Base-by-base conservation (phyloP, 148 eudicot species). In the Rhododendron molle region DNA sequence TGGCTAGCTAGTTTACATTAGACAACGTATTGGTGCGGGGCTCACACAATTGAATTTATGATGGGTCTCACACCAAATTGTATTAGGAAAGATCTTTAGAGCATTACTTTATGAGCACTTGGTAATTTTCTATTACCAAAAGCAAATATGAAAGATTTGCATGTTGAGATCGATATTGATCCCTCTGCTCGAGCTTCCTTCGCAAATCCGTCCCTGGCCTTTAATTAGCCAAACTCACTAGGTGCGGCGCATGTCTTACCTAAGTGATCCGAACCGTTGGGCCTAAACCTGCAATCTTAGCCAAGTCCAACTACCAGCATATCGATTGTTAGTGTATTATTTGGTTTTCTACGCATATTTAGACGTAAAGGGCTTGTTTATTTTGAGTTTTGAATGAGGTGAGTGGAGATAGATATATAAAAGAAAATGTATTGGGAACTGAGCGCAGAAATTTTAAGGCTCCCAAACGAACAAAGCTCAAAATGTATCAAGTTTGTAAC, bases 191-290 rank as follows among this genome's bases (percentile, higher is more conserved):
- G 11, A 60, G 69, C 23, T 60, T 60, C 1, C 18, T 52, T 52
- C 56, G 14, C 56, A 52, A 52, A 20, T 14, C 56, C 18, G 4
- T 0, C 5, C 1, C 16, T 0, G 16, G 56, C 18, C 73, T 67
- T 28, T 67, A 23, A 50, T 14, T 50, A 50, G 21, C n/a, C 67
- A 7, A 60, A 60, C n/a, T 60, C 67, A 60, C 21, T 60, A 6
- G 26, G 28, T 20, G n/a, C 0, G 69, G 26, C 0, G 0, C 12
- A 0, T 60, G 12, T 1, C 28, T 8, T 0, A 4, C 7, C 2
- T 1, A 7, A 60, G 10, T 7, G 10, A 60, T 54, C 58, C 1
- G 20, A 16, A 54, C 60, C 20, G 20, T 16, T 54, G 60, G 60
- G 1, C 60, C 21, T 23, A 6, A 60, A 7, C 67, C 67, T 1